phyloP scores from a whole-genome alignment of 2,329 filamentous ascomycete species.

The Curvularia sp. region DNA sequence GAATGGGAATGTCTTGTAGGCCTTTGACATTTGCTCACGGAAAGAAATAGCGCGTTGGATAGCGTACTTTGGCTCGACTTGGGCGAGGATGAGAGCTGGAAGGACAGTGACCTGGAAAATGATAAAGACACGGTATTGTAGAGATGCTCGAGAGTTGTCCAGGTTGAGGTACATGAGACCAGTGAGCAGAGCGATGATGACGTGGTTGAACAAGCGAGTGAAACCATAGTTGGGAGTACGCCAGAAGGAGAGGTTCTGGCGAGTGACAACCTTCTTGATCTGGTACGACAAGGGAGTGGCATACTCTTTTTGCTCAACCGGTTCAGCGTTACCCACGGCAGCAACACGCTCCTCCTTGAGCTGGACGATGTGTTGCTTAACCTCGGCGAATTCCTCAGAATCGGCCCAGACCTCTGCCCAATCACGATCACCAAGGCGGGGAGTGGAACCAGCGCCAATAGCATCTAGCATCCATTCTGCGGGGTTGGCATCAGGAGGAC shows the following conservation, averaged over 20 bases:
- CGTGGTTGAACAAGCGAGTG: constrained; percentile 83
- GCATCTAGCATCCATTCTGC: constrained; percentile 87
- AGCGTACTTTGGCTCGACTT: constrained; percentile 85
- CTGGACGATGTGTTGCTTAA: constrained; percentile 70
- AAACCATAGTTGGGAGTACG: constrained; percentile 88
- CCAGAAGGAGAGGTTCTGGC: constrained; percentile 83
- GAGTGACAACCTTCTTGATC: constrained; percentile 73
- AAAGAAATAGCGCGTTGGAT: constrained; percentile 82
- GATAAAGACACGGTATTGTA: constrained; percentile 88
- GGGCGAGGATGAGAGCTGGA: constrained; percentile 80
- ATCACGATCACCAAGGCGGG: constrained; percentile 75
- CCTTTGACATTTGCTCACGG: constrained; percentile 84
- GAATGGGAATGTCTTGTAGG: constrained; percentile 83
- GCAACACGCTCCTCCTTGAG: constrained; percentile 69
- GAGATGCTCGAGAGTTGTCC: constrained; percentile 73
- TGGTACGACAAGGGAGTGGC: constrained; percentile 82
- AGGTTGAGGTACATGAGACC: constrained; percentile 82
- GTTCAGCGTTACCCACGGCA: constrained; percentile 53
- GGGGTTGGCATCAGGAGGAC: constrained; percentile 61
- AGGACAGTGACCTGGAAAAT: constrained; percentile 90
- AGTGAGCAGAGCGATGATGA: constrained; percentile 77
- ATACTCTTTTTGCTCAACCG: constrained; percentile 72
- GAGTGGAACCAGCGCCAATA: constrained; percentile 75
- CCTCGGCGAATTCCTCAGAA: constrained; percentile 70
- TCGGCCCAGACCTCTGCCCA: constrained; percentile 83